These are phyloP conservation scores for Phytophthora ramorum DNA, from an alignment of 352 stramenopile species.

Conservation along the genomic window DNA sequence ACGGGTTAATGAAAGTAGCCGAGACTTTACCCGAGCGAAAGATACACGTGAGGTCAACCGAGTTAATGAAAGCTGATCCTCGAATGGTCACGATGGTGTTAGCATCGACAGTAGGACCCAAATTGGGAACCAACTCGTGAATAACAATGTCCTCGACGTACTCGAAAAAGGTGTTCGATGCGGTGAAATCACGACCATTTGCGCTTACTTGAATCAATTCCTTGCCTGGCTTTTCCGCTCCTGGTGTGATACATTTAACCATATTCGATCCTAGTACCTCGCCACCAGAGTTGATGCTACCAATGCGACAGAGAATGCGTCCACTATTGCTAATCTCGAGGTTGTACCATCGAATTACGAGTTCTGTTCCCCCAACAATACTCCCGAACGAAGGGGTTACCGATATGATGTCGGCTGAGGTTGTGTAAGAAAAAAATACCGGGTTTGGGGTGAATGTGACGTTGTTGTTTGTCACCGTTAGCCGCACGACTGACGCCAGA, in stretches of 20 bases:
- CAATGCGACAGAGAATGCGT: constrained; percentile 58
- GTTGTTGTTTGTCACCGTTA: constrained; percentile 82
- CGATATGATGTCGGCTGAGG: constrained; percentile 52
- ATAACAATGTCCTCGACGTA: constrained; percentile 57
- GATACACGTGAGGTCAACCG: constrained; percentile 58
- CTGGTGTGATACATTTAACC: constrained; percentile 61
- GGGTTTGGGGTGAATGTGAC: constrained; percentile 61
- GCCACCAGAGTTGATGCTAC: constrained; percentile 29
- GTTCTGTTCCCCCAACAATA: constrained; percentile 52
- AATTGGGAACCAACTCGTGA: constrained; percentile 49
- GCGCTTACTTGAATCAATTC: constrained; percentile 62
- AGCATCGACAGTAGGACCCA: constrained; percentile 60
- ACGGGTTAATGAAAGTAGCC: constrained; percentile 56
- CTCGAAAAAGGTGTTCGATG: constrained; percentile 50
- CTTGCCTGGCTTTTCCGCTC: constrained; percentile 24
- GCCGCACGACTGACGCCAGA: constrained; percentile 40
- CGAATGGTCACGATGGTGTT: constrained; percentile 71
- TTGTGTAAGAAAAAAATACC: constrained; percentile 86
- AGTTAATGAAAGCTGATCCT: constrained; percentile 69
- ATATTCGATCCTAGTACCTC: constrained; percentile 40
- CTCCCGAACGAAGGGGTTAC: constrained; percentile 60
- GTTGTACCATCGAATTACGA: constrained; percentile 71
- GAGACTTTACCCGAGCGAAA: constrained; percentile 47
- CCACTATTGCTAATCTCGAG: constrained; percentile 49
- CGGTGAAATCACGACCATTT: constrained; percentile 65